Evolutionary conservation across 2,329 filamentous ascomycete species (phyloP).

Genomic region (Penicillium sp.): DNA sequence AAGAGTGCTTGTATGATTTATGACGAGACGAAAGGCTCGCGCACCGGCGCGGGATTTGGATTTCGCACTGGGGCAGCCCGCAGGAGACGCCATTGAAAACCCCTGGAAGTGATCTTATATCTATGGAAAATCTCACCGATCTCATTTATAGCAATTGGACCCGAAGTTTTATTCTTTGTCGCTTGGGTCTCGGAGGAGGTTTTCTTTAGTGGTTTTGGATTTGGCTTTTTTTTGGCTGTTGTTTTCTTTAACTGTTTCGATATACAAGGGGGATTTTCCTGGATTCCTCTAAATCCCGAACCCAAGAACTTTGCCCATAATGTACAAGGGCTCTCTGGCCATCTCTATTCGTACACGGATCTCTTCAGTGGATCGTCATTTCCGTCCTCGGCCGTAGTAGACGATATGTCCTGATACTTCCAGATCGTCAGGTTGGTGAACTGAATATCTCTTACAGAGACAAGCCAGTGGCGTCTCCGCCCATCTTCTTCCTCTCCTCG

Average conservation of each 20-base stretch:
- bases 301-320: conserved; percentile 21
- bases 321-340: conserved; percentile 27
- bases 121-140: conserved; percentile 10
- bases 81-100: conserved; percentile 20
- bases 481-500: conserved; percentile 59
- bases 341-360: conserved; percentile 26
- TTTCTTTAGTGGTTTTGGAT: background rate
- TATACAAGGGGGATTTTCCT: conserved; percentile 16
- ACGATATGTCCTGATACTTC: background rate
- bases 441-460: conserved; percentile 2
- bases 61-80: conserved; percentile 16
- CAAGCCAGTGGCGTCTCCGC: conserved; percentile 25
- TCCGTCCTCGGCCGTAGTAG: background rate
- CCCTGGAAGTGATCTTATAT: conserved; percentile 19
- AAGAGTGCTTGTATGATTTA: conserved; percentile 39
- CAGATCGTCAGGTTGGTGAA: background rate
- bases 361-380: conserved; percentile 7
- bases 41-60: conserved; percentile 16
- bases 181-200: background rate
- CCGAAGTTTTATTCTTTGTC: conserved; percentile 18
- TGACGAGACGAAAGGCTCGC: conserved; percentile 34
- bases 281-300: conserved; percentile 13
- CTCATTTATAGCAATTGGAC: conserved; percentile 27
- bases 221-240: conserved; percentile 4
- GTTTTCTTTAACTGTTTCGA: conserved; percentile 11